Base-by-base conservation (phyloP, 805 yeast genomes). In the Saccharomyces paradoxus region DNA sequence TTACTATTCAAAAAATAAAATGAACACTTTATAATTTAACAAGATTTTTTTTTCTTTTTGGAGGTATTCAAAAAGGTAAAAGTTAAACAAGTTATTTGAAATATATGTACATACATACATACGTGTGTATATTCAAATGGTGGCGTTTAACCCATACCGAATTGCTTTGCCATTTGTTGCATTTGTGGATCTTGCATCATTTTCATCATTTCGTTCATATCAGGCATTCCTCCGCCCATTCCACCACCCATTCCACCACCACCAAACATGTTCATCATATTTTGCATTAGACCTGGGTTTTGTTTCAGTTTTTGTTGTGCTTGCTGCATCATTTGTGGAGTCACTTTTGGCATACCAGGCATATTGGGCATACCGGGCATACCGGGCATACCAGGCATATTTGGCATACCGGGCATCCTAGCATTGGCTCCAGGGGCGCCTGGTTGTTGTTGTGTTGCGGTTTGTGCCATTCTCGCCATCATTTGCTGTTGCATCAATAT, bases 381-480 rank as follows among this genome's bases (percentile, higher is more conserved):
- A 54, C 81, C 83, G 54, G 83, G 82, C 76, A 75, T 74, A n/a
- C 75, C 81, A 68, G 77, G 67, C 70, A 65, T 51, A 58, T 53
- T 59, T 29, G 58, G 56, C 62, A 56, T 47, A 13, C 58, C 55
- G 2, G 47, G 44, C 50, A 49, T 52, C 44, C 44, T 37, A 21
- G 44, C 44, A 37, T 17, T 37, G 72, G 67, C 62, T 52, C 70
- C 59, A 57, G 68, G 68, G 27, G 65, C 68, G 51, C 75, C 79
- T 73, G 78, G 77, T 48, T 53, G 56, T 48, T 59, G 62, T 2
- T 67, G 65, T 17, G 82, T 77, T 46, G 82, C 81, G 61, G 80
- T 82, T 68, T 85, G 86, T 1, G 96, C 97, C 94, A 92, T 88
- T 52, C 84, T 78, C 0, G 96, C 89, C 96, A 94, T 90, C 86